Evolutionary conservation across 495 filamentous ascomycete genomes (phyloP).

Genomic region (Parmelia sp.): DNA sequence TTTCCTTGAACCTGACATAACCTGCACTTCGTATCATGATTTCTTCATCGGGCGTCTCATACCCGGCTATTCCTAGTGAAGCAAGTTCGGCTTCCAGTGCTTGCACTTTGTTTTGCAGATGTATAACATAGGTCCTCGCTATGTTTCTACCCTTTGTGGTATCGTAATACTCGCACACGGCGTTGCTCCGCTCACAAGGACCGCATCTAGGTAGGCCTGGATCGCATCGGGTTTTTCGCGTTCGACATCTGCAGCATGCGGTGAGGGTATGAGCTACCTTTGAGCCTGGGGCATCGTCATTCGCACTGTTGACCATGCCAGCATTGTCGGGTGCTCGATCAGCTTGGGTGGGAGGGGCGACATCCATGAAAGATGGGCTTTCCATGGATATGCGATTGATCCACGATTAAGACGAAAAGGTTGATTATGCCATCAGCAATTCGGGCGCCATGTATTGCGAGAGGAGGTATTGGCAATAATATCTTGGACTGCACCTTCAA

Average conservation of each 20-base stretch:
- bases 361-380: neutral
- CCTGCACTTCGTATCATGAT: constrained; percentile 76
- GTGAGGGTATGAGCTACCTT: constrained; percentile 78
- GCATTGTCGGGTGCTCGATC: neutral
- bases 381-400: neutral
- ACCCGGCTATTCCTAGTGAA: constrained; percentile 54
- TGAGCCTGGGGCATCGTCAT: constrained; percentile 42
- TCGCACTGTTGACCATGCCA: constrained; percentile 27
- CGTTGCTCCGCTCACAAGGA: constrained; percentile 86
- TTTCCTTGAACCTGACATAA: constrained; percentile 70
- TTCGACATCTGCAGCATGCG: constrained; percentile 77
- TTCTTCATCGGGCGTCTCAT: constrained; percentile 64
- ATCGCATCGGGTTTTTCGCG: constrained; percentile 91
- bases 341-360: neutral
- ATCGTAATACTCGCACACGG: constrained; percentile 89
- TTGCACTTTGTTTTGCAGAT: constrained; percentile 74
- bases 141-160: constrained; percentile 70
- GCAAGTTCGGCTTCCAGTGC: constrained; percentile 68
- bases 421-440: neutral
- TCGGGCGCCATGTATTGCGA: neutral
- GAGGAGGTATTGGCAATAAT: neutral
- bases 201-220: constrained; percentile 81
- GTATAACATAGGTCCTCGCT: constrained; percentile 78
- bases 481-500: neutral
- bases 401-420: neutral